phyloP scores from a whole-genome alignment of 371 early-diverging fungal species.

The Mucor indicus region DNA sequence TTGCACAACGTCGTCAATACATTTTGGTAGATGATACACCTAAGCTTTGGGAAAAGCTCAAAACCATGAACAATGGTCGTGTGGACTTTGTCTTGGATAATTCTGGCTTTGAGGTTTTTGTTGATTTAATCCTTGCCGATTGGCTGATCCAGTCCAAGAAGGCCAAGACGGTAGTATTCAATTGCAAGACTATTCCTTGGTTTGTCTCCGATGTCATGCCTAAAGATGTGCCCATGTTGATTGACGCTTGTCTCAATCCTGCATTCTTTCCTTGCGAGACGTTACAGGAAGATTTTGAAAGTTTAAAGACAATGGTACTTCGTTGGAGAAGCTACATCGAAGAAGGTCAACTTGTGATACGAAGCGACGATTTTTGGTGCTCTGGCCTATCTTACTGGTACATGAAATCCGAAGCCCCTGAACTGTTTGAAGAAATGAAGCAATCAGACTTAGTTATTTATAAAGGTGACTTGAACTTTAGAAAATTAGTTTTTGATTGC shows the following conservation, averaged over 20 bases:
- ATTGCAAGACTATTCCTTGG: conserved; percentile 90
- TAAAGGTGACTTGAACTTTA: conserved; percentile 96
- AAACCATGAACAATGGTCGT: conserved; percentile 47
- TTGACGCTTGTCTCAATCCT: conserved; percentile 44
- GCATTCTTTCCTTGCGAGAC: conserved; percentile 44
- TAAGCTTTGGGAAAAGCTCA: conserved; percentile 54
- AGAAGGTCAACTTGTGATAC: conserved; percentile 60
- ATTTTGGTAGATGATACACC: conserved; percentile 68
- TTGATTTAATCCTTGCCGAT: conserved; percentile 87
- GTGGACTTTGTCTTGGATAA: conserved; percentile 86
- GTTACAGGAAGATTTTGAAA: conserved; percentile 33
- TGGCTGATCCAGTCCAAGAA: conserved; percentile 73
- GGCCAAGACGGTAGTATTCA: conserved; percentile 73
- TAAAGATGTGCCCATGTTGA: conserved; percentile 71
- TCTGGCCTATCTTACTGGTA: conserved; percentile 76
- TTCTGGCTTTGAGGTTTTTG: conserved; percentile 88
- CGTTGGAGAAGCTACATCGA: conserved; percentile 69
- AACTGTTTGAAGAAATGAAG: conserved; percentile 55
- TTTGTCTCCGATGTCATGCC: conserved; percentile 89
- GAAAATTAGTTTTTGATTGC: conserved; percentile 91
- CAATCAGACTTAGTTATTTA: conserved; percentile 73
- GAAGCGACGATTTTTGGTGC: conserved; percentile 82
- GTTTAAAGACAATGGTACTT: conserved; percentile 52
- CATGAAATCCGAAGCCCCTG: conserved; percentile 59
- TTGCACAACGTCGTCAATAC: conserved; percentile 33